Evolutionary conservation across 768 basidiomycete genomes (phyloP), one percentile per base, ranked within the genome.

Genomic region (Russula olivacea): DNA sequence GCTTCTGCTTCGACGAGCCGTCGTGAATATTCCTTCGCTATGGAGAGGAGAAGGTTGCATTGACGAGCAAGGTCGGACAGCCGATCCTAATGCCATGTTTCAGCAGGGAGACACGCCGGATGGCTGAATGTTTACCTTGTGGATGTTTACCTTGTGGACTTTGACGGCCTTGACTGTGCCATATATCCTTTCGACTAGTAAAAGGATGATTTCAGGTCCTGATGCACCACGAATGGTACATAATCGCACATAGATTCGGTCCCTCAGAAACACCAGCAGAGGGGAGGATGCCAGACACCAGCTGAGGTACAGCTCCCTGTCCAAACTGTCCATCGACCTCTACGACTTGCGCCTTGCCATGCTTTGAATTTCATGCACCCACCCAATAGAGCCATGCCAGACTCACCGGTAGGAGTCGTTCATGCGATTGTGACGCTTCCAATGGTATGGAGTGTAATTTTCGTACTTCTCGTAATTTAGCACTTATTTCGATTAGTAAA

Each of bases 111-210:
- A 30, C n/a, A 36, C 3, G 5, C 7, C 3, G 17, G 15, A 48
- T 9, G 25, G n/a, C 17, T 32, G 40, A 47, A 12, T 30, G 15
- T 25, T 60, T 19, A 64, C 63, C 63, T 21, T 64, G 28, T 30
- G 30, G 6, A 30, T 30, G 30, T 7, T 6, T 30, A 30, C 30
- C 30, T 30, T 30, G 23, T 56, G 40, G 14, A 56, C 14, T 38
- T 32, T 60, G 40, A 60, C 58, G 1, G 54, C 41, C 15, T 38
- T 60, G 15, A 10, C 41, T 21, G 58, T 41, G 60, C 53, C 49
- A n/a, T 59, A 55, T 40, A 64, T 17, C 30, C n/a, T 43, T 32
- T 52, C 4, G 41, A 51, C 63, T 64, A 25, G 38, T 21, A 6
- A 21, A 11, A 12, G 30, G 58, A 3, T 4, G 11, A 0, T 17